Evolutionary conservation across 2,329 filamentous ascomycete genomes (phyloP).

Genomic region (Penicillium digitatum): DNA sequence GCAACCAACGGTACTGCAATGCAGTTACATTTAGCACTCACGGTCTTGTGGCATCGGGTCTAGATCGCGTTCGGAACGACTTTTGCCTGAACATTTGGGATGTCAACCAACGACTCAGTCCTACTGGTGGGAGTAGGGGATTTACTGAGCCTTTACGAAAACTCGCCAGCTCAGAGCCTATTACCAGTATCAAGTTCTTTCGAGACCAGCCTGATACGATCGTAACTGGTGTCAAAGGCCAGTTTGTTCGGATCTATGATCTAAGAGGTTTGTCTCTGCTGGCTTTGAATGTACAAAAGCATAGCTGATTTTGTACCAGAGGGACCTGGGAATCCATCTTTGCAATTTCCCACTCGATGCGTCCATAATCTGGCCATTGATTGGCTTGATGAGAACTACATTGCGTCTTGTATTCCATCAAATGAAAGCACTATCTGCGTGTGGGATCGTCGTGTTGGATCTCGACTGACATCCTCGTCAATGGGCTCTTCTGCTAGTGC

Average conservation of each 20-base stretch:
- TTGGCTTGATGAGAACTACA: slow-evolving; percentile 61
- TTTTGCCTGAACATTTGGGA: slow-evolving; percentile 64
- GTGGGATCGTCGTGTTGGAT: slow-evolving; percentile 57
- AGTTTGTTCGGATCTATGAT: slow-evolving; percentile 61
- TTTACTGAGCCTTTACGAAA: slow-evolving; percentile 53
- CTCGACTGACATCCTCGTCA: slow-evolving; percentile 36
- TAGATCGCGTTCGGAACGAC: slow-evolving; percentile 62
- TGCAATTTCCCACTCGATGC: slow-evolving; percentile 54
- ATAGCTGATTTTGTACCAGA: slow-evolving; percentile 22
- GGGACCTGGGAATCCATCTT: slow-evolving; percentile 38
- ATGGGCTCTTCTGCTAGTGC: slow-evolving; percentile 29
- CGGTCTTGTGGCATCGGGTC: slow-evolving; percentile 57
- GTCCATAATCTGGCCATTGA: slow-evolving; percentile 63
- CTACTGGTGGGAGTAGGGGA: slow-evolving; percentile 32
- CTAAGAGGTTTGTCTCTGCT: slow-evolving; percentile 49
- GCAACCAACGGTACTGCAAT: slow-evolving; percentile 62
- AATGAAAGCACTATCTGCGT: slow-evolving; percentile 58
- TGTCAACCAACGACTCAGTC: slow-evolving; percentile 47
- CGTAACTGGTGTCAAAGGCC: slow-evolving; percentile 57
- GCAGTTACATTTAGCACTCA: slow-evolving; percentile 58
- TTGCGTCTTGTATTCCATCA: slow-evolving; percentile 54
- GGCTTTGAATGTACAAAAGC: neutral
- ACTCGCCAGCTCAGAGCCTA: slow-evolving; percentile 58
- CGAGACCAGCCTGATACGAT: slow-evolving; percentile 57
- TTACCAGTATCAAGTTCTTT: slow-evolving; percentile 64